Conservation (phyloP, 148 eudicot species). For the Persicaria tinctoria region DNA sequence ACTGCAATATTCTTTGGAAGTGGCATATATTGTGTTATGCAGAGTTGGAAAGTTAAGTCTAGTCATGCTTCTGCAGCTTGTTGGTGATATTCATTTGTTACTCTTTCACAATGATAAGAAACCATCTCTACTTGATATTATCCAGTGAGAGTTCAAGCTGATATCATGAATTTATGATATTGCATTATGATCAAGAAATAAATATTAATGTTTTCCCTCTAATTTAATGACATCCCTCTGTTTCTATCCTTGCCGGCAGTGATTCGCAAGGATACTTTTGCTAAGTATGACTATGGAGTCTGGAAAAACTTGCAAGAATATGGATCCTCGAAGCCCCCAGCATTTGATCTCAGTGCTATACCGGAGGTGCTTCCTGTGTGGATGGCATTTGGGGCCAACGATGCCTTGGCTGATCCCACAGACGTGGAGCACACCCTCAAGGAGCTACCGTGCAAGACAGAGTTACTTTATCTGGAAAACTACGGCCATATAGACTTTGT, state of each 20-base stretch:
- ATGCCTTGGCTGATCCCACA: slow-evolving; percentile 66
- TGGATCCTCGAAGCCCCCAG: slow-evolving; percentile 59
- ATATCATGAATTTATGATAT: background rate
- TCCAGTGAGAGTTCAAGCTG: background rate
- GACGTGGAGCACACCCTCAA: slow-evolving; percentile 70
- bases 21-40: background rate
- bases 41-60: background rate
- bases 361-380: slow-evolving; percentile 75
- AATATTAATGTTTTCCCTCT: background rate
- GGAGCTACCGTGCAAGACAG: slow-evolving; percentile 56
- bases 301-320: slow-evolving; percentile 56
- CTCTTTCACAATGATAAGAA: background rate
- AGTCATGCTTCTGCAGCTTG: background rate
- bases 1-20: background rate
- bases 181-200: background rate
- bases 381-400: slow-evolving; percentile 91
- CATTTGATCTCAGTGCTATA: slow-evolving; percentile 62
- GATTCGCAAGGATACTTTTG: slow-evolving; percentile 90
- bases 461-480: slow-evolving; percentile 67
- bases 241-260: slow-evolving; percentile 39
- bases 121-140: background rate
- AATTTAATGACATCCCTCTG: background rate
- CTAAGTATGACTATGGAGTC: slow-evolving; percentile 80
- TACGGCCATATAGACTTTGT: slow-evolving; percentile 93
- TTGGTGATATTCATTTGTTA: background rate